Conservation (phyloP, 192 early-diverging fungal genomes). For the Linderina pennispora region DNA sequence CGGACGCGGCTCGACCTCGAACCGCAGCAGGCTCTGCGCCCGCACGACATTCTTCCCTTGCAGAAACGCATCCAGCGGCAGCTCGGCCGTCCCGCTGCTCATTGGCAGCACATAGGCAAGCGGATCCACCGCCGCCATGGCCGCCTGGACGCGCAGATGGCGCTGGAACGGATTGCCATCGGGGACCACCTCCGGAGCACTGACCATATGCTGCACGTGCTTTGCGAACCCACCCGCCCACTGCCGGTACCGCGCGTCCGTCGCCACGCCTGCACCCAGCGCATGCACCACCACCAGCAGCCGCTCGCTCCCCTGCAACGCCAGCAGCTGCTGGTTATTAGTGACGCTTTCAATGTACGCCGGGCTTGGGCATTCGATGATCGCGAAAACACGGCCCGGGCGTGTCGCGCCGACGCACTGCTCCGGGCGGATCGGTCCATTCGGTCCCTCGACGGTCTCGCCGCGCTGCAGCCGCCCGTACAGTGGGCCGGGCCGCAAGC, state of each 20-base stretch:
- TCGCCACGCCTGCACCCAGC: constrained; percentile 55
- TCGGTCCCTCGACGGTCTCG: constrained; percentile 47
- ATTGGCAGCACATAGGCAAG: constrained; percentile 69
- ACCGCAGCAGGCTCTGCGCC: constrained; percentile 42
- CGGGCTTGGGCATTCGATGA: constrained; percentile 60
- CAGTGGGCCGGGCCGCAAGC: constrained; percentile 58
- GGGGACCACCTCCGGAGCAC: constrained; percentile 55
- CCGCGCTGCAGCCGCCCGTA: constrained; percentile 59
- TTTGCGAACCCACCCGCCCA: constrained; percentile 73
- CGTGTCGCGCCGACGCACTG: constrained; percentile 58
- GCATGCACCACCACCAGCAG: constrained; percentile 61
- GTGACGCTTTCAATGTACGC: constrained; percentile 51
- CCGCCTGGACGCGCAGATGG: constrained; percentile 56
- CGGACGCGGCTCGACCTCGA: constrained; percentile 59
- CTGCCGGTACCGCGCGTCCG: constrained; percentile 54
- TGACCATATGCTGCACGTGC: constrained; percentile 73
- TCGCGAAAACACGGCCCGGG: constrained; percentile 58
- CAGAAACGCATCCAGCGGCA: constrained; percentile 18
- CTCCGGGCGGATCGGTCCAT: constrained; percentile 68
- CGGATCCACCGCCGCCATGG: constrained; percentile 59
- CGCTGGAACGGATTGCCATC: constrained; percentile 62
- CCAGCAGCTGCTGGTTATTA: constrained; percentile 21
- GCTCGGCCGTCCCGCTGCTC: constrained; percentile 43
- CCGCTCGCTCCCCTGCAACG: constrained; percentile 3
- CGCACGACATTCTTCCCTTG: constrained; percentile 5